Evolutionary conservation across 805 yeast genomes (phyloP).

Genomic region (Saccharomyces mikatae): DNA sequence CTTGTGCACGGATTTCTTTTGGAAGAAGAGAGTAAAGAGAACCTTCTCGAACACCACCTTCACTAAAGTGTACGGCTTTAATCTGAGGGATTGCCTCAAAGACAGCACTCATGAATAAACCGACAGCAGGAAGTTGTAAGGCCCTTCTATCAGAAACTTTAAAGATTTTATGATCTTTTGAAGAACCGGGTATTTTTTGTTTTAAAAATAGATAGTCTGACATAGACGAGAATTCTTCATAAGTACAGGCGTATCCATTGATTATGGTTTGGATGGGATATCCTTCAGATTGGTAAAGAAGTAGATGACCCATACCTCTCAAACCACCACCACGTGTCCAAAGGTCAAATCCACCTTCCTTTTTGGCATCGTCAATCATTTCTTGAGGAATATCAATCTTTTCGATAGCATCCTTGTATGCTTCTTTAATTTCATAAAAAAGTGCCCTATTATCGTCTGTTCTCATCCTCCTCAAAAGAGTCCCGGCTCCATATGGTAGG

Average conservation of each 20-base stretch:
- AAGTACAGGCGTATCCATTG: conserved; percentile 58
- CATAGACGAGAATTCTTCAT: conserved; percentile 42
- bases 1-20: conserved; percentile 49
- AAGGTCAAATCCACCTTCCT: conserved; percentile 53
- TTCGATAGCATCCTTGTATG: conserved; percentile 43
- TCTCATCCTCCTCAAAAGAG: conserved; percentile 47
- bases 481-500: conserved; percentile 69
- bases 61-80: conserved; percentile 58
- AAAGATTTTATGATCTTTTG: conserved; percentile 38
- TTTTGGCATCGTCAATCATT: conserved; percentile 42
- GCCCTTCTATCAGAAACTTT: conserved; percentile 60
- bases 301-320: conserved; percentile 58
- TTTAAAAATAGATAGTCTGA: conserved; percentile 46
- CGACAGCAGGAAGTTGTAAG: conserved; percentile 62
- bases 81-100: conserved; percentile 53
- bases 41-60: conserved; percentile 77
- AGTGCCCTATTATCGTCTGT: conserved; percentile 43
- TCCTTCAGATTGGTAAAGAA: conserved; percentile 42
- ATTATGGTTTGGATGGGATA: conserved; percentile 66
- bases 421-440: conserved; percentile 45
- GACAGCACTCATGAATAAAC: conserved; percentile 53
- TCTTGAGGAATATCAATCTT: conserved; percentile 46
- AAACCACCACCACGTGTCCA: conserved; percentile 71
- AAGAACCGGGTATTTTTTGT: conserved; percentile 37
- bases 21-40: conserved; percentile 57